Evolutionary conservation across 1,284 basidiomycete species (phyloP).

Genomic region (Xanthoconium separans): DNA sequence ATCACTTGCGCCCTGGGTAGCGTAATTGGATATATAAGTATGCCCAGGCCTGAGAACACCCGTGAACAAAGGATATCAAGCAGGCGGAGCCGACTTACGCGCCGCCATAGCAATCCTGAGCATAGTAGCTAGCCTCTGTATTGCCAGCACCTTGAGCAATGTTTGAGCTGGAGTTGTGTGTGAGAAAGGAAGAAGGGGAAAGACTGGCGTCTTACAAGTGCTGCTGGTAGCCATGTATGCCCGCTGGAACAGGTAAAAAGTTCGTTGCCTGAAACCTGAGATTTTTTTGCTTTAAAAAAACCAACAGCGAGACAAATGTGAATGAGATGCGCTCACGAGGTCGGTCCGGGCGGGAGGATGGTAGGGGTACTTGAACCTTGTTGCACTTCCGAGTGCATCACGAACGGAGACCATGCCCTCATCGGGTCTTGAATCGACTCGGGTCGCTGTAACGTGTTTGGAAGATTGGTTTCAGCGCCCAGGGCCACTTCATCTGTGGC

Average conservation of each 20-base stretch:
- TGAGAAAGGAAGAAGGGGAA: background rate
- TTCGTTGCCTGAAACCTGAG: constrained; percentile 8
- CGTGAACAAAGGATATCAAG: constrained; percentile 6
- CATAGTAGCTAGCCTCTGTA: constrained; percentile 1
- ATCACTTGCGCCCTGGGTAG: background rate
- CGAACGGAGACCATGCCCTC: constrained; percentile 1
- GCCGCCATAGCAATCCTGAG: constrained; percentile 8
- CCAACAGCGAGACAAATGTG: background rate
- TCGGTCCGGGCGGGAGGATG: constrained; percentile 1
- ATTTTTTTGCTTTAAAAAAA: background rate
- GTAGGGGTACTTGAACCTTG: constrained; percentile 4
- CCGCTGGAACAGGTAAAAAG: background rate
- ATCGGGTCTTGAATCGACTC: background rate
- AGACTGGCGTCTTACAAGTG: constrained; percentile 15
- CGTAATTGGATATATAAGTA: constrained; percentile 11
- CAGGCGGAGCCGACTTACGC: constrained; percentile 12
- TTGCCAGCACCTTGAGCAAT: constrained; percentile 2
- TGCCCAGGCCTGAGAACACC: constrained; percentile 1
- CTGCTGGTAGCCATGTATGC: constrained; percentile 9
- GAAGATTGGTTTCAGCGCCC: background rate
- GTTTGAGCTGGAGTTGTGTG: constrained; percentile 8
- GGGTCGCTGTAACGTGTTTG: constrained; percentile 9
- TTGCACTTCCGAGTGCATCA: constrained; percentile 2
- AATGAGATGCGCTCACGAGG: constrained; percentile 14
- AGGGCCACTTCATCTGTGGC: constrained; percentile 2